phyloP scores from a whole-genome alignment of 768 basidiomycete species.

The Boletellus emodensis region DNA sequence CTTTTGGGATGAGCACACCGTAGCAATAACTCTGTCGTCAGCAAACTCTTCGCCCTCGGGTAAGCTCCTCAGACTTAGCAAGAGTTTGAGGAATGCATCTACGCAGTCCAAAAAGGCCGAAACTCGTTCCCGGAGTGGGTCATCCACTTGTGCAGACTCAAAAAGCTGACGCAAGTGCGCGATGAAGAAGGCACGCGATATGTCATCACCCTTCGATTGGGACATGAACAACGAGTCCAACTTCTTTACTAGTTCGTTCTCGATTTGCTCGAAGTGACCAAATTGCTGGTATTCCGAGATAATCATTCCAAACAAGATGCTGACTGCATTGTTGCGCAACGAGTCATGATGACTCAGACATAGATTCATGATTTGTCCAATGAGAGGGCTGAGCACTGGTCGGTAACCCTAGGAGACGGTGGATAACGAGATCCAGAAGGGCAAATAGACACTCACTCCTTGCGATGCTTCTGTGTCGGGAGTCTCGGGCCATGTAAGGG shows the following conservation, averaged over 20 bases:
- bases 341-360: conserved; percentile 95
- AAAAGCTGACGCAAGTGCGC: conserved; percentile 87
- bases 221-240: conserved; percentile 92
- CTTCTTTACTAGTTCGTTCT: conserved; percentile 88
- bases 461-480: conserved; percentile 49
- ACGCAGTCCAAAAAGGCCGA: conserved; percentile 83
- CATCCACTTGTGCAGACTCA: conserved; percentile 77
- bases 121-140: conserved; percentile 72
- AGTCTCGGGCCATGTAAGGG: conserved; percentile 72
- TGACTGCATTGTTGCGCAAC: conserved; percentile 83
- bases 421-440: background rate
- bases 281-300: conserved; percentile 85
- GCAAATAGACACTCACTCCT: conserved; percentile 49
- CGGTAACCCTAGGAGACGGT: conserved; percentile 66
- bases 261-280: conserved; percentile 82
- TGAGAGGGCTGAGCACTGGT: conserved; percentile 73
- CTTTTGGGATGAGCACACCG: conserved; percentile 41
- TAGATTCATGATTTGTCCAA: conserved; percentile 85
- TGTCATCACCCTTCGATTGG: conserved; percentile 85
- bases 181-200: conserved; percentile 91
- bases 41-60: conserved; percentile 93
- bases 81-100: conserved; percentile 86
- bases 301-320: conserved; percentile 94
- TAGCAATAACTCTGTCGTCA: conserved; percentile 92
- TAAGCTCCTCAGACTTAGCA: conserved; percentile 81